A percentile compares a stretch with the other conserved stretches of the same genome.
Conservation (phyloP, 192 early-diverging fungal genomes). For the Coemansia sp. region DNA sequence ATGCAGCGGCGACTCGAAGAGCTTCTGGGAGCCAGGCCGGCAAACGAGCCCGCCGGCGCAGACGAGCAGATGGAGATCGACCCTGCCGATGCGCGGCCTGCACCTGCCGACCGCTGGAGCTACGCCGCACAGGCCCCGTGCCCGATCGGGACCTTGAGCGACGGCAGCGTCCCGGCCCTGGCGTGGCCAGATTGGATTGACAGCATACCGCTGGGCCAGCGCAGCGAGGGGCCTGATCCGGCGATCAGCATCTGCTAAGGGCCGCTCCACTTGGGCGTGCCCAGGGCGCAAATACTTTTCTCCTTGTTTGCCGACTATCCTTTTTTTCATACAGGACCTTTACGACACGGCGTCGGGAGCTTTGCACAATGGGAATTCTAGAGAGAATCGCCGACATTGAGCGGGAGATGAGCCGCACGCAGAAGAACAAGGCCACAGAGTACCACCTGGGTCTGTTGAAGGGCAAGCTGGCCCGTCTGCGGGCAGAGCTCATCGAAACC, state of each 20-base stretch:
- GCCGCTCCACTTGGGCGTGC: too few species aligned
- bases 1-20: conserved; percentile 22
- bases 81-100: background rate
- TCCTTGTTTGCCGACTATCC: too few species aligned
- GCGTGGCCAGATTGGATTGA: conserved; percentile 41
- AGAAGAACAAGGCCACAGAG: conserved; percentile 99
- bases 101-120: conserved; percentile 14
- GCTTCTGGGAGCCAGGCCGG: too few species aligned
- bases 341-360: background rate
- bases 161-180: conserved; percentile 21
- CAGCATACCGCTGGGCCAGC: conserved; percentile 12
- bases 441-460: conserved; percentile 98
- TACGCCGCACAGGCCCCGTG: conserved; percentile 7
- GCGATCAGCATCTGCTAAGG: too few species aligned
- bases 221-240: too few species aligned
- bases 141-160: conserved; percentile 24
- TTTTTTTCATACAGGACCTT: background rate
- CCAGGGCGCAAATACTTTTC: too few species aligned
- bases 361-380: conserved; percentile 63
- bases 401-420: conserved; percentile 84
- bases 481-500: conserved; percentile 71
- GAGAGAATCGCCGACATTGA: conserved; percentile 91
- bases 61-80: background rate
- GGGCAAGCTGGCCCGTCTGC: conserved; percentile 86
- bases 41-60: too few species aligned